These are phyloP conservation scores for Cicer pinnatifidum DNA, from an alignment of 306 rosid genomes.

Conservation along the genomic window DNA sequence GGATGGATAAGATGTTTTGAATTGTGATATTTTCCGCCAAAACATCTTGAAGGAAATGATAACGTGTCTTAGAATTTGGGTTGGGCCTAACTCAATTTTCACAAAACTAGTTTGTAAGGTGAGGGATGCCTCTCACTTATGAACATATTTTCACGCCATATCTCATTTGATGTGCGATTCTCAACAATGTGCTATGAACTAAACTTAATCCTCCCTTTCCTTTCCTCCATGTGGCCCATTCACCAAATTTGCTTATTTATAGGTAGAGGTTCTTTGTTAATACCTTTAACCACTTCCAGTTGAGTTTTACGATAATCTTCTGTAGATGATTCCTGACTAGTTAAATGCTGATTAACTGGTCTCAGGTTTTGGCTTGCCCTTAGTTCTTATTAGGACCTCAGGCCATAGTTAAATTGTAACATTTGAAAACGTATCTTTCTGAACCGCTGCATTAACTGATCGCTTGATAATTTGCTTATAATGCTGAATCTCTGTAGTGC, in stretches of 20 bases:
- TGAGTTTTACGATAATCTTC: neutral
- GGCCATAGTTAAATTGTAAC: neutral
- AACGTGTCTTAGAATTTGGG: too few relatives aligned
- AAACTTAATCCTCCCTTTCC: neutral
- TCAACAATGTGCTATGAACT: neutral
- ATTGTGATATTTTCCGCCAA: neutral
- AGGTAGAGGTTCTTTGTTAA: too few relatives aligned
- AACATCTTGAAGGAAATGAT: constrained; percentile 10
- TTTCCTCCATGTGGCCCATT: neutral
- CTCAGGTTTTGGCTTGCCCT: neutral
- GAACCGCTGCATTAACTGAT: constrained; percentile 1
- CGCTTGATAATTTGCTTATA: neutral
- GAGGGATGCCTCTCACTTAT: too few relatives aligned
- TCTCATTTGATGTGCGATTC: too few relatives aligned
- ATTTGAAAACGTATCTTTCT: neutral
- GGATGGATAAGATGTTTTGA: neutral
- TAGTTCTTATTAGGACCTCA: neutral
- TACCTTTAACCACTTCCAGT: constrained; percentile 10
- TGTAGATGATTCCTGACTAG: neutral
- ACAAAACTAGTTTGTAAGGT: too few relatives aligned
- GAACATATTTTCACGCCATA: too few relatives aligned
- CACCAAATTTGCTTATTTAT: neutral
- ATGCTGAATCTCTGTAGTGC: neutral
- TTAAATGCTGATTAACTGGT: neutral
- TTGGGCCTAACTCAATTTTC: too few relatives aligned